Conservation (phyloP, 148 eudicot species). For the Chenopodium suecicum region DNA sequence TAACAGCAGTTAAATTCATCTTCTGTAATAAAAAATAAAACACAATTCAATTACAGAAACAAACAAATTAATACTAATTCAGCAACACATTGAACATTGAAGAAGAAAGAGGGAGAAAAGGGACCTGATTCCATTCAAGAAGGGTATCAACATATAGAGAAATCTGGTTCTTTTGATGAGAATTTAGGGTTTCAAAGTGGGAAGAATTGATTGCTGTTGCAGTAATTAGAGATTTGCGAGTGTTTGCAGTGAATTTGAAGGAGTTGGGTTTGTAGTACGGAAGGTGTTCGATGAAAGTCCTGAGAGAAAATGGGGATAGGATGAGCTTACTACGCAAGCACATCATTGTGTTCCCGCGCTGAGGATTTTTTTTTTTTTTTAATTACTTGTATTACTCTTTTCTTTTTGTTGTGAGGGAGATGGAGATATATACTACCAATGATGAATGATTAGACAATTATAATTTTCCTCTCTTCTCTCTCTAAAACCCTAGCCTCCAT, state of each 20-base stretch:
- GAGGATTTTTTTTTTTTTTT: background rate
- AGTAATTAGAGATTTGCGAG: conserved; percentile 28
- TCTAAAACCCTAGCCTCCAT: too few species aligned
- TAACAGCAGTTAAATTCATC: conserved; percentile 88
- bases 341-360: conserved; percentile 31
- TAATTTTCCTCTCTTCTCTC: too few species aligned
- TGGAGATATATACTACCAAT: too few species aligned
- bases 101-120: background rate
- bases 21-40: conserved; percentile 42
- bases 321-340: conserved; percentile 12
- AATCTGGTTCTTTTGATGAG: conserved; percentile 55
- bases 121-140: conserved; percentile 89
- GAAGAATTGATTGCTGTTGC: conserved; percentile 24
- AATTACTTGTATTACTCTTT: too few species aligned
- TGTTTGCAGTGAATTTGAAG: conserved; percentile 17
- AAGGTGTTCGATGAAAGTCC: conserved; percentile 79
- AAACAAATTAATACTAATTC: background rate
- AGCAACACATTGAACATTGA: background rate
- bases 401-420: too few species aligned
- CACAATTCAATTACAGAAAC: background rate
- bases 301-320: conserved; percentile 33
- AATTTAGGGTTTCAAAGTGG: conserved; percentile 50
- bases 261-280: conserved; percentile 26
- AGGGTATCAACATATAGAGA: conserved; percentile 67
- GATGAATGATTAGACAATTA: too few species aligned